Evolutionary conservation across 257 asterid species (phyloP).

Genomic region (Perilla frutescens): DNA sequence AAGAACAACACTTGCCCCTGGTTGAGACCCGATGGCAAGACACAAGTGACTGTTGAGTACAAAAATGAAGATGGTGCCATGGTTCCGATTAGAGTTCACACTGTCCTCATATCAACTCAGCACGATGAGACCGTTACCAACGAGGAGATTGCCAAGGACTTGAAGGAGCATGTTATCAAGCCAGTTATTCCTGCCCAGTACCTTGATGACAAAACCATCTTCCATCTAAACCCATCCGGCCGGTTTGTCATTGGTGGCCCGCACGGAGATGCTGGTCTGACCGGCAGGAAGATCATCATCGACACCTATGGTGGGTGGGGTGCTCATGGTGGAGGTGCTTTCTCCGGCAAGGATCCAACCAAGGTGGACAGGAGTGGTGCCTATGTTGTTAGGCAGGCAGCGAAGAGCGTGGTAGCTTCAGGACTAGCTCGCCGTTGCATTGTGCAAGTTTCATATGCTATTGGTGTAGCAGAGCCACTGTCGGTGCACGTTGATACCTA

Average conservation of each 20-base stretch:
- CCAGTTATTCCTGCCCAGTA: constrained; percentile 82
- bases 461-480: constrained; percentile 90
- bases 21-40: constrained; percentile 92
- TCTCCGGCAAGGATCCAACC: constrained; percentile 90
- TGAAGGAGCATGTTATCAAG: constrained; percentile 84
- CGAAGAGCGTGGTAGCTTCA: constrained; percentile 90
- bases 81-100: constrained; percentile 89
- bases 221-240: constrained; percentile 92
- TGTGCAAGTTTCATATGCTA: constrained; percentile 91
- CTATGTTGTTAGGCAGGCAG: constrained; percentile 86
- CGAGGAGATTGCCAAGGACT: constrained; percentile 69
- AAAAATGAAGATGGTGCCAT: constrained; percentile 78
- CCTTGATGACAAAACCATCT: constrained; percentile 83
- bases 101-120: constrained; percentile 89
- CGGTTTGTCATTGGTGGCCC: constrained; percentile 93
- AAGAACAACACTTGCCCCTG: constrained; percentile 88
- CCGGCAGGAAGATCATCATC: constrained; percentile 85
- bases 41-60: constrained; percentile 92
- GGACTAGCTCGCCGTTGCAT: constrained; percentile 86
- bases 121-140: constrained; percentile 89
- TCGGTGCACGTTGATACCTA: constrained; percentile 86
- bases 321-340: constrained; percentile 94
- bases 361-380: constrained; percentile 98
- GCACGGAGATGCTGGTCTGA: constrained; percentile 91
- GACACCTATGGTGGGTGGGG: constrained; percentile 98